These are phyloP conservation scores for Boletus barrowsii DNA, from an alignment of 768 basidiomycete species.

Conservation along the genomic window DNA sequence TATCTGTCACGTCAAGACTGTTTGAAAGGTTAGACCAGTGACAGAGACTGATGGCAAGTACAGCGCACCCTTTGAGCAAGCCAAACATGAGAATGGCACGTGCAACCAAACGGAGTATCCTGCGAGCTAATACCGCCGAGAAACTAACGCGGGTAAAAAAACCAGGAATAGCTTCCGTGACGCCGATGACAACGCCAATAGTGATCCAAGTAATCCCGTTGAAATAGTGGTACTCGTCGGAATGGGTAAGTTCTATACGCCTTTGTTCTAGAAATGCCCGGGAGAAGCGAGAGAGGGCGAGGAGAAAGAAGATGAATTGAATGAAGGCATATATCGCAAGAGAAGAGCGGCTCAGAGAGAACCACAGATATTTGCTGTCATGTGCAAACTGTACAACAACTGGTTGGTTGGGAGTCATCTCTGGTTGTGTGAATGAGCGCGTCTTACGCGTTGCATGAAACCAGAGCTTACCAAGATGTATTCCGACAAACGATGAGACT, in stretches of 20 bases:
- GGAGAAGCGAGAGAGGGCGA: slow-evolving; percentile 58
- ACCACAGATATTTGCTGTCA: slow-evolving; percentile 40
- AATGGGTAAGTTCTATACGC: slow-evolving; percentile 44
- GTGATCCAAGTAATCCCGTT: slow-evolving; percentile 67
- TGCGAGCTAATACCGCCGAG: slow-evolving; percentile 49
- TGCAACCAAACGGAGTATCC: slow-evolving; percentile 53
- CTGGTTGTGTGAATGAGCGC: slow-evolving; percentile 9
- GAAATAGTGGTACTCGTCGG: slow-evolving; percentile 46
- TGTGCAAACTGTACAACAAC: slow-evolving; percentile 45
- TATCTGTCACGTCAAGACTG: slow-evolving; percentile 54
- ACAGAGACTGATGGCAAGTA: not conserved
- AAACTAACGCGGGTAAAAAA: slow-evolving; percentile 62
- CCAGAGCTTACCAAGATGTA: slow-evolving; percentile 48
- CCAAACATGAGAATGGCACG: slow-evolving; percentile 60
- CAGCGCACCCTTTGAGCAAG: slow-evolving; percentile 60
- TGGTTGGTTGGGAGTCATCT: slow-evolving; percentile 8
- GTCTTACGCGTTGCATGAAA: not conserved
- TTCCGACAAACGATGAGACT: slow-evolving; percentile 62
- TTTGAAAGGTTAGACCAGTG: not conserved
- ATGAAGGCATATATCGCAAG: slow-evolving; percentile 57
- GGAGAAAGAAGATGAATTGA: slow-evolving; percentile 56
- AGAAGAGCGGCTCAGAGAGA: slow-evolving; percentile 57
- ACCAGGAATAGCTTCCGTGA: slow-evolving; percentile 61
- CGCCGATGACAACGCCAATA: slow-evolving; percentile 58
- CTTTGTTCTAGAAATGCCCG: slow-evolving; percentile 50